Conservation (phyloP, 1,284 basidiomycete species). For the Pseudozyma tsukubaensis region DNA sequence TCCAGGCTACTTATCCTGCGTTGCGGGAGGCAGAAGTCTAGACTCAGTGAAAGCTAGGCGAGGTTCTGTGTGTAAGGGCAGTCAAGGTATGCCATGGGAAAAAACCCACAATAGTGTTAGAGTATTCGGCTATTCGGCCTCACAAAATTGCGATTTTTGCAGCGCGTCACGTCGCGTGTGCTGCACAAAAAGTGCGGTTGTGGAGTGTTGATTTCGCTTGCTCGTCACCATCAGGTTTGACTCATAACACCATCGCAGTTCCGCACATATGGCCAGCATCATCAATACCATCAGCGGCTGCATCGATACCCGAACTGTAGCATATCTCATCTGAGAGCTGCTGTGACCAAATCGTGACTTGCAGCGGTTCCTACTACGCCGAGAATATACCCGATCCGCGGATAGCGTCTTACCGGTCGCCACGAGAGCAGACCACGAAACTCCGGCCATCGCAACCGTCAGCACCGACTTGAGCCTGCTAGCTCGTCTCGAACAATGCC, state of each 20-base stretch:
- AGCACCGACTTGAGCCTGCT: neutral
- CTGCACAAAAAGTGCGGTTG: neutral
- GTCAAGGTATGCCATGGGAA: neutral
- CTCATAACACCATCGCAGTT: conserved; percentile 4
- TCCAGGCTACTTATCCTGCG: too few species aligned
- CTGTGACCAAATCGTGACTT: neutral
- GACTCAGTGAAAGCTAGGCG: neutral
- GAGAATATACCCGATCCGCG: too few species aligned
- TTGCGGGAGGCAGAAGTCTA: neutral
- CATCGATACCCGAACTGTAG: neutral
- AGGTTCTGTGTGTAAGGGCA: neutral
- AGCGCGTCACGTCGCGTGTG: neutral
- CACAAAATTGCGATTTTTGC: neutral
- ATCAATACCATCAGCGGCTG: neutral
- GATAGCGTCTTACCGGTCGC: too few species aligned
- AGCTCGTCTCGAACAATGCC: conserved; percentile 15
- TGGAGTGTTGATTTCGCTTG: conserved; percentile 3
- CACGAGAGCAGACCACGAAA: too few species aligned
- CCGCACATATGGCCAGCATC: neutral
- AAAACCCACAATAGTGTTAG: neutral
- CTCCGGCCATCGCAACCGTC: too few species aligned
- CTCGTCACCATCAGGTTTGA: neutral
- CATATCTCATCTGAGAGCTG: neutral
- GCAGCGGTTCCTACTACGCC: too few species aligned
- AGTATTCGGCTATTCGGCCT: neutral